Base-by-base conservation (phyloP, 2,329 filamentous ascomycete species). In the Colletotrichum orchidophilum region DNA sequence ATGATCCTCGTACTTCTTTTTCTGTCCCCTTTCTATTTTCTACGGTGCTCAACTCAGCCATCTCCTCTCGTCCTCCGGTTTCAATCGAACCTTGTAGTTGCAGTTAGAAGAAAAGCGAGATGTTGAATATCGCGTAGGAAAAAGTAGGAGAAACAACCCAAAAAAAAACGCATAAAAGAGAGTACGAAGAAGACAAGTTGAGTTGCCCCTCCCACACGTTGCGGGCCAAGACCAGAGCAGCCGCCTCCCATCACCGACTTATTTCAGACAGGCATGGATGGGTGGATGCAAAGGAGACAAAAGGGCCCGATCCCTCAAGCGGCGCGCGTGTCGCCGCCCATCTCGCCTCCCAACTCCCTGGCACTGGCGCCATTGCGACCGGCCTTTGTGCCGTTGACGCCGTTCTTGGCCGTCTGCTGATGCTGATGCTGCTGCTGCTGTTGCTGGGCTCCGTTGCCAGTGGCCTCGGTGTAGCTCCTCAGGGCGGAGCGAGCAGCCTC, bases 321-420 rank as follows among this genome's bases (percentile, higher is more conserved):
- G 24, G 66, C 35, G 26, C 39, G 31, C 66, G 89, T 91, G 85
- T 91, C 89, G 21, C 88, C 88, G 67, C 88, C 87, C 87, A 91
- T 89, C 83, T 91, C 89, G 61, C 88, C 88, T 75, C 85, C 84
- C 79, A 90, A 75, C 75, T 89, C 87, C 65, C 88, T 62, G 7
- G 69, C 69, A 26, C 69, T 71, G 5, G 69, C 69, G 15, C 65
- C 69, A 42, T 59, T 63, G 15, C 69, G 52, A 46, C 58, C 46
- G 21, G 74, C 69, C 49, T 72, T 72, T 54, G 50, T 66, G 35
- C 74, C 63, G 31, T 63, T 58, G 54, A 66, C 18, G 35, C 64
- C 59, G 59, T 63, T 71, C 52, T 71, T 71, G 59, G 6, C 5
- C 33, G 39, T 29, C 35, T 54, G 61, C 24, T 24, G 35, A 26